These are phyloP conservation scores for Schwanniomyces pseudopolymorphus DNA, from an alignment of 805 yeast species.

Conservation along the genomic window DNA sequence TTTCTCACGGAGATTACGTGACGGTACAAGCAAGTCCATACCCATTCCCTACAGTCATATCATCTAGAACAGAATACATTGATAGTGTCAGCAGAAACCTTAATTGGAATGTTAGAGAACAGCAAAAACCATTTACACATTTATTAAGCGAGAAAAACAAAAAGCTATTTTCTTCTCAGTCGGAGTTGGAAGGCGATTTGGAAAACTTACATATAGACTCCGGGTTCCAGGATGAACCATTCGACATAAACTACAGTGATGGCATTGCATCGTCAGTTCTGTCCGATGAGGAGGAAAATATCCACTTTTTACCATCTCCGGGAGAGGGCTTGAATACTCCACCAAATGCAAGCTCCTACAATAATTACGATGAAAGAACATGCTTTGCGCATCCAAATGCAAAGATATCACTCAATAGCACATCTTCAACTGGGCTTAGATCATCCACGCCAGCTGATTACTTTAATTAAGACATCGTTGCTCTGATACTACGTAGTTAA, in stretches of 20 bases:
- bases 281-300: constrained; percentile 20
- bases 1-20: constrained; percentile 80
- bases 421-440: not conserved
- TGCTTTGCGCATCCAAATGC: constrained; percentile 48
- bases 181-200: constrained; percentile 2
- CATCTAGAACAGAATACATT: constrained; percentile 72
- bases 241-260: constrained; percentile 37
- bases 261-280: constrained; percentile 12
- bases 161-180: constrained; percentile 23
- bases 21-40: constrained; percentile 81
- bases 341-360: constrained; percentile 16
- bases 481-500: not conserved
- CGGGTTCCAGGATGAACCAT: constrained; percentile 13
- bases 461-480: not conserved
- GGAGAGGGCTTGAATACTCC: constrained; percentile 34
- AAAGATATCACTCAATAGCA: constrained; percentile 22
- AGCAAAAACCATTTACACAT: constrained; percentile 69
- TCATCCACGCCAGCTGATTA: constrained; percentile 5
- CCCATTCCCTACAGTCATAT: constrained; percentile 90
- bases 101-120: constrained; percentile 92
- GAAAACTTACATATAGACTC: constrained; percentile 14
- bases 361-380: constrained; percentile 33
- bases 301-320: constrained; percentile 27
- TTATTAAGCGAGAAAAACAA: constrained; percentile 46
- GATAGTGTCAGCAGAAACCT: constrained; percentile 82